Base-by-base conservation (phyloP, 106 monocot genomes). In the Platanthera zijinensis region DNA sequence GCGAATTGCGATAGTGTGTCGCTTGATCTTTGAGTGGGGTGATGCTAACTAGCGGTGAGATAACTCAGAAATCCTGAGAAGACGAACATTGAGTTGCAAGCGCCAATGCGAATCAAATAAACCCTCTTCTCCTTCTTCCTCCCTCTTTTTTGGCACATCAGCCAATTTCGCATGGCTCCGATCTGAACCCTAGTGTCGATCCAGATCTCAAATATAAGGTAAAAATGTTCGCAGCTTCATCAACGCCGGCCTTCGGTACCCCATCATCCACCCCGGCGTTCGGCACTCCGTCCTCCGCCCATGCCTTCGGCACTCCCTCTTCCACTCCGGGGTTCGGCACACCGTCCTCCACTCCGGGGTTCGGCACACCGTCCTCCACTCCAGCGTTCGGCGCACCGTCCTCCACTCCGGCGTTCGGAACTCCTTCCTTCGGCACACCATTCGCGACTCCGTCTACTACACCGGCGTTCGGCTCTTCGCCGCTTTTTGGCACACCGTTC, bases 261-360 rank as follows among this genome's bases (percentile, higher is more conserved):
- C 78, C 79, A 0, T 78, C 87, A 5, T 76, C 83, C 0, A 69
- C 81, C 1, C 77, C 59, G 15, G 76, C 79, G 57, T 85, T 85
- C 69, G 79, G 72, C 2, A 79, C 84, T 1, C 79, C 85, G 0
- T 80, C 83, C 2, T 73, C 87, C 10, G 74, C 88, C 0, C 83
- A 84, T 4, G 75, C 84, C 5, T 82, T 85, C 28, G 78, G 67
- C 5, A 75, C 80, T 5, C 79, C 78, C 0, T 79, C 85, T 0
- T 81, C 87, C 0, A 70, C 82, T 0, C 80, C 82, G 18, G 71
- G 73, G 8, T 87, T 87, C 32, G 78, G 73, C 14, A 80, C 83
- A 0, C 76, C 80, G 2, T 76, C 81, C 7, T 56, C 67, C 8
- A 63, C 80, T 4, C 68, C 82, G 39, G 78, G 76, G 3, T 87